These are phyloP conservation scores for Dactylellina sp. DNA, from an alignment of 2,329 filamentous ascomycete genomes.

Conservation along the genomic window DNA sequence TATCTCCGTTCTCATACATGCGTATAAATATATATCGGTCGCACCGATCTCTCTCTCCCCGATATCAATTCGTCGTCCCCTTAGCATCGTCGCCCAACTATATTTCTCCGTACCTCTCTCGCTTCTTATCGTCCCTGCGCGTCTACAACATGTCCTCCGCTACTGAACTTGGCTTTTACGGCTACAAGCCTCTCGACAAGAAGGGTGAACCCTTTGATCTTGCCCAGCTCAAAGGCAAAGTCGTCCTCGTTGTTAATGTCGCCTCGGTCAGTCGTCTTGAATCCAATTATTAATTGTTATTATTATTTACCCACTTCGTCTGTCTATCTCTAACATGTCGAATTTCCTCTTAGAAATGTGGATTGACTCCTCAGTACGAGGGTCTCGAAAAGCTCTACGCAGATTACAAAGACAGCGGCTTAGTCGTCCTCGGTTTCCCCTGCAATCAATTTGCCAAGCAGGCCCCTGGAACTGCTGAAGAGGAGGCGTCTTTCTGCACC, in stretches of 20 bases:
- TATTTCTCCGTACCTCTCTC: no score
- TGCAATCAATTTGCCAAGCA: constrained; percentile 97
- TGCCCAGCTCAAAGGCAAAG: constrained; percentile 83
- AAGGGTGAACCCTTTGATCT: constrained; percentile 79
- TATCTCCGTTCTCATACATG: not conserved
- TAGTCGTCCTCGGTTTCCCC: constrained; percentile 92
- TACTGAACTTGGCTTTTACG: constrained; percentile 71
- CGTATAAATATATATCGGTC: not conserved
- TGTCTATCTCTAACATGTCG: no score
- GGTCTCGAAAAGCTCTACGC: constrained; percentile 93
- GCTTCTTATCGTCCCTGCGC: no score
- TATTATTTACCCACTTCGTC: no score
- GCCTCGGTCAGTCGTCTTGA: constrained; percentile 73
- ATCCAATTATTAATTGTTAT: no score
- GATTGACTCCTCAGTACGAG: constrained; percentile 78
- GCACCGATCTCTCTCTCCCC: not conserved
- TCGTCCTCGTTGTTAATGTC: constrained; percentile 95
- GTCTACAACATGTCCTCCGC: constrained; percentile 58
- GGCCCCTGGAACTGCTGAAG: constrained; percentile 84
- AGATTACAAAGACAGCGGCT: constrained; percentile 76
- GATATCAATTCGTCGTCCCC: not conserved
- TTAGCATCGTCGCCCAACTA: not conserved
- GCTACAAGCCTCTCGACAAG: constrained; percentile 86
- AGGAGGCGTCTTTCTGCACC: constrained; percentile 76
- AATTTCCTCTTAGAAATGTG: constrained; percentile 55